Evolutionary conservation across 208 protist genomes (phyloP).

Genomic region (Leishmania arabica): DNA sequence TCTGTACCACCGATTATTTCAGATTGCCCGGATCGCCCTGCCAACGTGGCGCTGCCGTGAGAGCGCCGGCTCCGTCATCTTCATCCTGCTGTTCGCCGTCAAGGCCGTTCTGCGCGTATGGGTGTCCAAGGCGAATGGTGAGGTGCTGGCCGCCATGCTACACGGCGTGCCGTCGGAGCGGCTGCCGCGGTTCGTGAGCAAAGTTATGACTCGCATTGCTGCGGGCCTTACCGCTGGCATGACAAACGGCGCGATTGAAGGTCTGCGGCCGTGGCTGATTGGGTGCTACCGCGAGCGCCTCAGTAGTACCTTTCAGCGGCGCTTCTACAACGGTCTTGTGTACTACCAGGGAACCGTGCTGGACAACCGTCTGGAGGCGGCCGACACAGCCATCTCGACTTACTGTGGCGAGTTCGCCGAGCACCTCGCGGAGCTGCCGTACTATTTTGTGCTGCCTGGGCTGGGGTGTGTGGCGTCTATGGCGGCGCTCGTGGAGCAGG

Average conservation of each 20-base stretch:
- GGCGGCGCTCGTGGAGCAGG: conserved; percentile 61
- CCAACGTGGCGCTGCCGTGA: conserved; percentile 79
- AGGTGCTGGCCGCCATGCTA: conserved; percentile 71
- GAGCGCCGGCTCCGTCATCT: conserved; percentile 57
- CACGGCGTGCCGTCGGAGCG: conserved; percentile 50
- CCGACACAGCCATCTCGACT: conserved; percentile 79
- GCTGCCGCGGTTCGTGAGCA: conserved; percentile 46
- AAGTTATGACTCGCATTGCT: conserved; percentile 48
- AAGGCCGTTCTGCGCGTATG: conserved; percentile 77
- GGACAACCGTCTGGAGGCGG: conserved; percentile 72
- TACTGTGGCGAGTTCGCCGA: conserved; percentile 91
- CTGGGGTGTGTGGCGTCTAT: conserved; percentile 66
- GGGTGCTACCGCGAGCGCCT: conserved; percentile 82
- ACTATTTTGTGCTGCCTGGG: conserved; percentile 84
- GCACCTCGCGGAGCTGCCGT: conserved; percentile 89
- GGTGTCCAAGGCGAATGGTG: conserved; percentile 64
- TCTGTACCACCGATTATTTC: conserved; percentile 63
- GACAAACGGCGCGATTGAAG: conserved; percentile 69
- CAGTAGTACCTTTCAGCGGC: conserved; percentile 70
- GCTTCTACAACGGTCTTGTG: conserved; percentile 78
- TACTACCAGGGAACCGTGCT: conserved; percentile 84
- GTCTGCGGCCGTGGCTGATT: conserved; percentile 82
- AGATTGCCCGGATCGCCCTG: conserved; percentile 61
- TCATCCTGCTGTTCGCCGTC: conserved; percentile 81
- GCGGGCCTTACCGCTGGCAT: conserved; percentile 47